Conservation (phyloP, 2,329 filamentous ascomycete species). For the Aspergillus novoparasiticus region DNA sequence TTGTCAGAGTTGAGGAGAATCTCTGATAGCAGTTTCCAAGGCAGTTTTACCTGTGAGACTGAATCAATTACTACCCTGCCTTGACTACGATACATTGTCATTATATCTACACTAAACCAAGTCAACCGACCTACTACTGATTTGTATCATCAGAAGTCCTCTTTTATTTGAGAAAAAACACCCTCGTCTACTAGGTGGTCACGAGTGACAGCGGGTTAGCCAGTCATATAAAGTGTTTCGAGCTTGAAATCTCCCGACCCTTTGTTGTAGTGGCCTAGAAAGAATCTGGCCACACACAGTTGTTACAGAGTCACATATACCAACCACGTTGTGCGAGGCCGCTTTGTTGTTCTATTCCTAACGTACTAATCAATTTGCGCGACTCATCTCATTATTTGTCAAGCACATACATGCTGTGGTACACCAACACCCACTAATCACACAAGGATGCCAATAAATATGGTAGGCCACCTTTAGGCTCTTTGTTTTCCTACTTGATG, state of each 20-base stretch:
- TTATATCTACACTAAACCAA: neutral
- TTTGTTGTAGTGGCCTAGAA: neutral
- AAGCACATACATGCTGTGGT: neutral
- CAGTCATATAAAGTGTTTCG: neutral
- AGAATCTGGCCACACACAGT: neutral
- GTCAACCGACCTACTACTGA: neutral
- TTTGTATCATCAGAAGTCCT: neutral
- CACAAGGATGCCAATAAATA: neutral
- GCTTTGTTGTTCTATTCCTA: neutral
- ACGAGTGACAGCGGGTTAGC: neutral
- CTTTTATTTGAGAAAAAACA: neutral
- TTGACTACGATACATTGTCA: no score
- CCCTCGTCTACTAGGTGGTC: neutral
- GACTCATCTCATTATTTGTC: neutral
- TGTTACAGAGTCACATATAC: neutral
- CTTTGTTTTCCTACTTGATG: neutral
- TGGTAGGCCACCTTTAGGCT: neutral
- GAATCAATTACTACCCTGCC: neutral
- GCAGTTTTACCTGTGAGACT: no score
- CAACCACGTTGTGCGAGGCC: neutral
- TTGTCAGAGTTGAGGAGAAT: constrained; percentile 33
- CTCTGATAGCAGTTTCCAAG: neutral
- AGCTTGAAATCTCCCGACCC: neutral
- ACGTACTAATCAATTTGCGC: neutral
- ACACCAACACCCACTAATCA: neutral